phyloP scores from a whole-genome alignment of 768 basidiomycete species.

The Macrolepiota dolichaula region DNA sequence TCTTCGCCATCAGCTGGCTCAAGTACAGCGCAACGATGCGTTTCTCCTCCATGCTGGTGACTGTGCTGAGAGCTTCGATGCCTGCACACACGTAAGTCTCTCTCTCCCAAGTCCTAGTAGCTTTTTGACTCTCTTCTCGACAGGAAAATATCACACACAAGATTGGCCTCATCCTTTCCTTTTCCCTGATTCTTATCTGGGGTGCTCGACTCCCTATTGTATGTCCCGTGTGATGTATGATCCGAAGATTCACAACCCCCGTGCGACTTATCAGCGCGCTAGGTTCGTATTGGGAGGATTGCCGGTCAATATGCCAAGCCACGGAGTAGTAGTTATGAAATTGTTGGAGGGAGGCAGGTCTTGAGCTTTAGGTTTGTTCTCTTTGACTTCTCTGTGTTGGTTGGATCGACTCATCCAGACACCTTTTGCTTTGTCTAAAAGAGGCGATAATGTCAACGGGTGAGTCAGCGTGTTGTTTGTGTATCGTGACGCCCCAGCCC shows the following conservation, averaged over 20 bases:
- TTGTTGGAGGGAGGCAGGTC: conserved; percentile 70
- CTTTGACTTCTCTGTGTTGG: neutral
- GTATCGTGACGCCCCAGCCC: conserved; percentile 8
- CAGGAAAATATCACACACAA: conserved; percentile 87
- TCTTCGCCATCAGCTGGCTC: conserved; percentile 72
- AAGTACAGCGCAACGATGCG: conserved; percentile 82
- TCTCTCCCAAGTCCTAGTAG: conserved; percentile 21
- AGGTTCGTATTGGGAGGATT: conserved; percentile 86
- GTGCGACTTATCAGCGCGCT: neutral
- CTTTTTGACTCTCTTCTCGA: neutral
- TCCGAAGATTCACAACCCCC: neutral
- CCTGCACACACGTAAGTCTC: conserved; percentile 85
- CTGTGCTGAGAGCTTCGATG: conserved; percentile 94
- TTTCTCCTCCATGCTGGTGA: conserved; percentile 97
- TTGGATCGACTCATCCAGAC: conserved; percentile 1
- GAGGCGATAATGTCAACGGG: conserved; percentile 98
- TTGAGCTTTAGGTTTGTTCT: conserved; percentile 78
- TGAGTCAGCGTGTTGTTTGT: conserved; percentile 25
- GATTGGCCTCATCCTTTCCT: conserved; percentile 88
- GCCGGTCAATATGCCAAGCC: conserved; percentile 98
- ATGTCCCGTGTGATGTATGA: conserved; percentile 21
- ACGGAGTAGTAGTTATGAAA: conserved; percentile 79
- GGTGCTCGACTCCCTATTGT: conserved; percentile 93
- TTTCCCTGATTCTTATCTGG: conserved; percentile 94
- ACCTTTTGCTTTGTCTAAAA: conserved; percentile 31